phyloP scores from a whole-genome alignment of 306 rosid species.

The Luffa aegyptiaca region DNA sequence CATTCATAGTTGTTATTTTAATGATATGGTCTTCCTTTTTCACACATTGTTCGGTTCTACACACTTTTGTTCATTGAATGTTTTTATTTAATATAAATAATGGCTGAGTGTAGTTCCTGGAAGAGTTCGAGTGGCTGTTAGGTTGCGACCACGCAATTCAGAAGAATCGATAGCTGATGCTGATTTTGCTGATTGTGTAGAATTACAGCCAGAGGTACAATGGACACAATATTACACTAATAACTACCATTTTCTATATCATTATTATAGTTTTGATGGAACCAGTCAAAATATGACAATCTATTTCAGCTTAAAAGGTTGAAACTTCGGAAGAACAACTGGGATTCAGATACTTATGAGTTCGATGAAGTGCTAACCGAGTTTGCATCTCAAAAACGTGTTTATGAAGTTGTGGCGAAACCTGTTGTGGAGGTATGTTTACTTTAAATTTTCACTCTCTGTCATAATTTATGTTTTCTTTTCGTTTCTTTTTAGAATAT shows the following conservation, averaged over 20 bases:
- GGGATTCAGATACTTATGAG: conserved; percentile 97
- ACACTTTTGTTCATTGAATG: conserved; percentile 4
- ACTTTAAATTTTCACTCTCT: not conserved
- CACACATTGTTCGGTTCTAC: not conserved
- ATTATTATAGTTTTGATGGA: not conserved
- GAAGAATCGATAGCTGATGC: conserved; percentile 78
- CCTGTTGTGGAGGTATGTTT: conserved; percentile 94
- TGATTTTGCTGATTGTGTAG: conserved; percentile 96
- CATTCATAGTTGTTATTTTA: not conserved
- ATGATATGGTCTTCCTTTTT: not conserved
- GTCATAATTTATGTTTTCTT: not conserved
- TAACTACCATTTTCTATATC: not conserved
- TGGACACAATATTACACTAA: not conserved
- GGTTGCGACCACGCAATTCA: conserved; percentile 70
- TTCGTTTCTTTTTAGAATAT: not conserved
- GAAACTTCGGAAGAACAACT: conserved; percentile 89
- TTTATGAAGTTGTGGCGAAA: conserved; percentile 93
- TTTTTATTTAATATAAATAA: not conserved
- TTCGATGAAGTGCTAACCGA: conserved; percentile 98
- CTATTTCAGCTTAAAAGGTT: conserved; percentile 83
- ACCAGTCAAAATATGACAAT: conserved; percentile 11
- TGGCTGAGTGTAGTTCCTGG: conserved; percentile 59
- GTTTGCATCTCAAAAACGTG: conserved; percentile 95
- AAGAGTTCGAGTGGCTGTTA: conserved; percentile 96
- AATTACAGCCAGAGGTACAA: conserved; percentile 87